Evolutionary conservation across 1,284 basidiomycete species (phyloP), one percentile per base, ranked within the genome.

Genomic region (Limonomyces culmigenus): DNA sequence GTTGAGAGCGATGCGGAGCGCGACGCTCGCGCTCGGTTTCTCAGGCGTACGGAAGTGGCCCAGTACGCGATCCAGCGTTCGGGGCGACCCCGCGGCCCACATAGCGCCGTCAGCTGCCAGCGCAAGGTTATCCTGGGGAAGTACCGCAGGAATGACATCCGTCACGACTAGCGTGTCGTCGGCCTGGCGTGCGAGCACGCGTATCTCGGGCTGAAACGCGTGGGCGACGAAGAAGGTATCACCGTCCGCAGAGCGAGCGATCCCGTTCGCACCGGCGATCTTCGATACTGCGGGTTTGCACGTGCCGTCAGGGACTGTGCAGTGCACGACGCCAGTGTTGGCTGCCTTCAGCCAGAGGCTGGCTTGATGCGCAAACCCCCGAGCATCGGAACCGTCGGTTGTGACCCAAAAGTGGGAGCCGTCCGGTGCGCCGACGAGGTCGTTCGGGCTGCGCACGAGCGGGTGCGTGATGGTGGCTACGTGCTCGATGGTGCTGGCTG

Each of bases 401-500:
- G 75, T 75, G 45, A 78, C 69, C 50, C 68, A 70, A 38, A 80
- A 68, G 30, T 63, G 65, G 42, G 62, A 56, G 12, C 74, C 74
- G 40, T 77, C 71, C 2, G 65, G 49, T 21, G 60, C 63, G 14
- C 80, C 77, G 3, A 67, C 63, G 8, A 85, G 43, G 44, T 80
- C 75, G 47, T 85, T 85, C 0, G 81, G 83, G 1, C 76, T 71
- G 4, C 63, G 38, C 15, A 86, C 65, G 5, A 67, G 49, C 2
- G 67, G 59, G 47, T 80, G 68, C 4, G 56, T 54, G 41, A 81
- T 49, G 5, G 48, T 52, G 5, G 51, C 47, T 35, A 58, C 55
- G 3, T 69, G 67, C 2, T 67, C 44, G 0, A 42, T 53, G 0
- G 72, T 71, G n/a, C n/a, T n/a, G n/a, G n/a, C n/a, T n/a, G n/a